Conservation (phyloP, 768 basidiomycete species). For the Pisolithus tinctorius region DNA sequence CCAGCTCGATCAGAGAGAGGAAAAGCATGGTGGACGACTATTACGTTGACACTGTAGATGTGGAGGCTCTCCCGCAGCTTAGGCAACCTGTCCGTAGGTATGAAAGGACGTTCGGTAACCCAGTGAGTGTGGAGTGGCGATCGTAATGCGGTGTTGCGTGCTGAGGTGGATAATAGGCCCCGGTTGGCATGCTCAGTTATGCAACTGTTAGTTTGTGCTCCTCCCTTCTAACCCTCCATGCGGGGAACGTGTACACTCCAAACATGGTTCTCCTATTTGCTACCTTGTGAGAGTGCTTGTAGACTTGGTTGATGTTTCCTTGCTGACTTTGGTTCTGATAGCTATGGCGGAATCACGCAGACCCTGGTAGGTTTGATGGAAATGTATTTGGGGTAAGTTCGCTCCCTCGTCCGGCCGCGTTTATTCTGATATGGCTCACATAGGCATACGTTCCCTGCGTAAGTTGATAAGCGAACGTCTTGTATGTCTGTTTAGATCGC, state of each 20-base stretch:
- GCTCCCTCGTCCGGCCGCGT: background rate
- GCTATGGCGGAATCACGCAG: slow-evolving; percentile 25
- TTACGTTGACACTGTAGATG: slow-evolving; percentile 21
- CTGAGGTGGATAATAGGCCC: slow-evolving; percentile 11
- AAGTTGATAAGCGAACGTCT: background rate
- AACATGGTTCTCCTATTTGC: slow-evolving; percentile 24
- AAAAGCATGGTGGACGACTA: slow-evolving; percentile 15
- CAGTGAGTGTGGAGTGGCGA: slow-evolving; percentile 7
- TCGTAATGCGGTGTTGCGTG: background rate
- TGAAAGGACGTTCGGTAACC: slow-evolving; percentile 23
- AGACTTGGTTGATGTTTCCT: too few relatives aligned
- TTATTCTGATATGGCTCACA: slow-evolving; percentile 5
- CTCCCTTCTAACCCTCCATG: slow-evolving; percentile 18
- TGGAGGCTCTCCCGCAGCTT: slow-evolving; percentile 11
- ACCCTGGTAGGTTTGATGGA: slow-evolving; percentile 27
- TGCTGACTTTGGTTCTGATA: slow-evolving; percentile 1
- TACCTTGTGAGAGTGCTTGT: slow-evolving; percentile 14
- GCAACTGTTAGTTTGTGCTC: slow-evolving; percentile 26
- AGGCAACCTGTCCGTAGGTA: slow-evolving; percentile 16
- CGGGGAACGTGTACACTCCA: slow-evolving; percentile 11
- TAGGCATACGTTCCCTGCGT: slow-evolving; percentile 24
- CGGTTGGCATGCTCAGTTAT: slow-evolving; percentile 23
- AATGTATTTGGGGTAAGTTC: slow-evolving; percentile 23
- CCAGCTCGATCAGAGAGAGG: background rate
- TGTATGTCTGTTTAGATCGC: too few relatives aligned